Evolutionary conservation across 2,329 filamentous ascomycete species (phyloP).

Genomic region (Cladophialophora bantiana): DNA sequence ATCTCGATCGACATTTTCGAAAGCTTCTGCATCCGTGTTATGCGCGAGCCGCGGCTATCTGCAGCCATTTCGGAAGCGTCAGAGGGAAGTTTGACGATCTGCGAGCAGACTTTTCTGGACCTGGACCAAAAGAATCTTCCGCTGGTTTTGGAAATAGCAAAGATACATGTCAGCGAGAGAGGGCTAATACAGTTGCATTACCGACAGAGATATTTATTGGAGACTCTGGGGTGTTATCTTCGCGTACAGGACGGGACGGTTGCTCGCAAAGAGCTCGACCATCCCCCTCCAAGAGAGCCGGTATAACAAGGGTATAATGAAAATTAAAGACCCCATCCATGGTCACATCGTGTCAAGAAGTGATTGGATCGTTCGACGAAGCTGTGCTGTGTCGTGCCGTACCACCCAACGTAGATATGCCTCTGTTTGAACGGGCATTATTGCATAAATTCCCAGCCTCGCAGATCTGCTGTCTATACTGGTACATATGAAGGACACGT

Average conservation of each 20-base stretch:
- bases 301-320: background rate
- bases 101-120: background rate
- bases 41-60: background rate
- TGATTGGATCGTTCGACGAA: too few relatives aligned
- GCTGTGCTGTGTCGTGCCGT: too few relatives aligned
- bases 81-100: background rate
- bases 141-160: background rate
- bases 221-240: slow-evolving; percentile 7
- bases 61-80: background rate
- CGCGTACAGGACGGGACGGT: background rate
- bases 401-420: too few relatives aligned
- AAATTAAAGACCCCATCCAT: background rate
- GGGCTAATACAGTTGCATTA: slow-evolving; percentile 4
- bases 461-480: too few relatives aligned
- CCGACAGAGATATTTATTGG: slow-evolving; percentile 10
- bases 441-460: too few relatives aligned
- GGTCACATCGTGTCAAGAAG: too few relatives aligned
- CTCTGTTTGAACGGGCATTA: too few relatives aligned
- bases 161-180: background rate
- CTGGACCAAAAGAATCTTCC: background rate
- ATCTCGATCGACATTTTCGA: slow-evolving; percentile 3
- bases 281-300: background rate
- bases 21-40: slow-evolving; percentile 5
- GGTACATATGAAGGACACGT: too few relatives aligned
- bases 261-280: background rate